Conservation (phyloP, 2,329 filamentous ascomycete species). For the Didymellaceae sp. region DNA sequence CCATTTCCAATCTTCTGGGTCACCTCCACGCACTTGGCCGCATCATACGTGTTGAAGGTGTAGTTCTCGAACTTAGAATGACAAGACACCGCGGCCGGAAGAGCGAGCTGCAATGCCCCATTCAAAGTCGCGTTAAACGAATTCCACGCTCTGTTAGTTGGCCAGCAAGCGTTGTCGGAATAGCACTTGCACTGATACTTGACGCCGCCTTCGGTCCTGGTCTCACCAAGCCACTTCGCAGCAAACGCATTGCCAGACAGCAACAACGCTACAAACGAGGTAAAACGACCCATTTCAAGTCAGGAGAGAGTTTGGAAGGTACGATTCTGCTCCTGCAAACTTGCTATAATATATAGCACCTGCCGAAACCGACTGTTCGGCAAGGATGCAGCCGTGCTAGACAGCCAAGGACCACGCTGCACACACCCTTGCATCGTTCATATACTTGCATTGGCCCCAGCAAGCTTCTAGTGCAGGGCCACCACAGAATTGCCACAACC, state of each 20-base stretch:
- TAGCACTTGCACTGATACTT: conserved; percentile 47
- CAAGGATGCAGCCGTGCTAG: no score
- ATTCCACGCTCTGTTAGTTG: conserved; percentile 34
- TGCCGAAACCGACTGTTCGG: no score
- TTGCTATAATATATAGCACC: no score
- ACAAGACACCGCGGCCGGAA: conserved; percentile 42
- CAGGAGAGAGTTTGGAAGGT: no score
- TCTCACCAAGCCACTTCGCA: conserved; percentile 40
- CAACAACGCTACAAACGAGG: not conserved
- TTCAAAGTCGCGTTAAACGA: conserved; percentile 39
- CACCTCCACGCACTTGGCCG: conserved; percentile 34
- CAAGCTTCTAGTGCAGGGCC: no score
- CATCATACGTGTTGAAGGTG: conserved; percentile 30
- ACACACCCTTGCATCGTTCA: no score
- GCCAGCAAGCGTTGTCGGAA: conserved; percentile 44
- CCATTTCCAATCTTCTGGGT: conserved; percentile 33
- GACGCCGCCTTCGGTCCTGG: conserved; percentile 30
- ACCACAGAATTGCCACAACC: no score
- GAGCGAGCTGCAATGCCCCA: conserved; percentile 35
- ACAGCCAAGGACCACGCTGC: no score
- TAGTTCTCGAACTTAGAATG: conserved; percentile 34
- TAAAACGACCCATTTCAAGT: no score
- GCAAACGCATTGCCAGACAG: conserved; percentile 1
- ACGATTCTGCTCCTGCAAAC: no score
- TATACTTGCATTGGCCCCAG: no score